Evolutionary conservation across 1,284 basidiomycete species (phyloP).

Genomic region (Acaromyces ingoldii): DNA sequence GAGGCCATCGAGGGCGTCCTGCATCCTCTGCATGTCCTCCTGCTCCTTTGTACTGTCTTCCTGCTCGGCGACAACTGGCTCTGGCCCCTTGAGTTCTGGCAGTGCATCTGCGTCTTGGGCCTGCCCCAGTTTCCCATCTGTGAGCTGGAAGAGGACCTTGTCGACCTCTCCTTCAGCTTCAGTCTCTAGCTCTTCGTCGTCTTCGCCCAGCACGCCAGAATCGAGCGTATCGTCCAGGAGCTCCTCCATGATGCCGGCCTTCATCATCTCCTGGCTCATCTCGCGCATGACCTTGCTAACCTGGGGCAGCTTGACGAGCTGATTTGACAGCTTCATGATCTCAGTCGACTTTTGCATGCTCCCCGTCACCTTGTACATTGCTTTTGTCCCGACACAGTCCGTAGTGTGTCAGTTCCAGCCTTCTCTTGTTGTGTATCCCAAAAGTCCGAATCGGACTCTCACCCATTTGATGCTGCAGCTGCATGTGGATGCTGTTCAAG

Average conservation of each 20-base stretch:
- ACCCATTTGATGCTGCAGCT: constrained; percentile 91
- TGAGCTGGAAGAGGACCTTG: constrained; percentile 90
- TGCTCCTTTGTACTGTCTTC: constrained; percentile 27
- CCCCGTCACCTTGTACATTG: constrained; percentile 95
- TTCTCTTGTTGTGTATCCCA: background rate
- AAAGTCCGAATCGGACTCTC: constrained; percentile 52
- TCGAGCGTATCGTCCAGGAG: constrained; percentile 55
- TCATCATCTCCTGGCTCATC: constrained; percentile 99
- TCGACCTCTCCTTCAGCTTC: constrained; percentile 97
- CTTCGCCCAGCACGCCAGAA: constrained; percentile 54
- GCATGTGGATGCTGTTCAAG: constrained; percentile 82
- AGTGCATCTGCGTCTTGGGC: constrained; percentile 32
- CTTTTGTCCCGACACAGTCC: constrained; percentile 54
- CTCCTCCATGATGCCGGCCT: constrained; percentile 57
- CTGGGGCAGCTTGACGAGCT: constrained; percentile 84
- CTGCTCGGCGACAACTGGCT: constrained; percentile 11
- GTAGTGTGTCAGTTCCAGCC: background rate
- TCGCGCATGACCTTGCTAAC: constrained; percentile 88
- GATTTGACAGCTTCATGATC: constrained; percentile 96
- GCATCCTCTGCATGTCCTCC: constrained; percentile 46
- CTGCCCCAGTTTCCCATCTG: constrained; percentile 63
- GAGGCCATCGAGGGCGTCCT: constrained; percentile 45
- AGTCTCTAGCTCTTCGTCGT: constrained; percentile 90
- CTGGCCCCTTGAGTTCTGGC: constrained; percentile 28
- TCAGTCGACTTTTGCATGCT: constrained; percentile 94